phyloP scores from a whole-genome alignment of 2,329 filamentous ascomycete genomes.

The Neonectria hederae region DNA sequence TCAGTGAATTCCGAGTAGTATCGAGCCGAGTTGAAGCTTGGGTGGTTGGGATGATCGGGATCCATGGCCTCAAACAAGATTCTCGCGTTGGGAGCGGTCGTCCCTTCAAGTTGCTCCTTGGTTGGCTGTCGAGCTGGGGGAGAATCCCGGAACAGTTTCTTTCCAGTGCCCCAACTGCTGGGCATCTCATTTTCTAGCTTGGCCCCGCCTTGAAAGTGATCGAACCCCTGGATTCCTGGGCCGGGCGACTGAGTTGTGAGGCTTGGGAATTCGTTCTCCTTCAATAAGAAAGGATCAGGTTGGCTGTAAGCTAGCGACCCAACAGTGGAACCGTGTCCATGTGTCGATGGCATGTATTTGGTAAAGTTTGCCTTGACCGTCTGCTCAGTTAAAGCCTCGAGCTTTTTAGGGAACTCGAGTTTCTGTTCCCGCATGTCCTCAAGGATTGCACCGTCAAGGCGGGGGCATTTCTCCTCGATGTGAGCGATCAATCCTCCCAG shows the following conservation, averaged over 20 bases:
- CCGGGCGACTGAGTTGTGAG: constrained; percentile 18
- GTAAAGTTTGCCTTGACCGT: constrained; percentile 43
- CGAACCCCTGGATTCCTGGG: neutral
- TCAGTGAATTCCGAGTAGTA: constrained; percentile 56
- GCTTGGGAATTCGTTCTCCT: constrained; percentile 30
- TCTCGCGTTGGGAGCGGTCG: constrained; percentile 24
- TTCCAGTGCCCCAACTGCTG: constrained; percentile 6
- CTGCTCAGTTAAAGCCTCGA: constrained; percentile 41
- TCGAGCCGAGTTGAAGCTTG: constrained; percentile 56
- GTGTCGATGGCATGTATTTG: constrained; percentile 36
- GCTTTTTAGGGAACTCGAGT: constrained; percentile 46
- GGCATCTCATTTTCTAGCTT: constrained; percentile 19
- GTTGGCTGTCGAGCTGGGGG: constrained; percentile 32
- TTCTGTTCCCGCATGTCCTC: constrained; percentile 49
- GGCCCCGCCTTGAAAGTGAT: neutral
- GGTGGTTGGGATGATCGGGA: constrained; percentile 56
- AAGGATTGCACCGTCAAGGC: constrained; percentile 47
- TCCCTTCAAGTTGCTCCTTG: constrained; percentile 29
- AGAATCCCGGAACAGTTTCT: constrained; percentile 40
- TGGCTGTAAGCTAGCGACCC: neutral
- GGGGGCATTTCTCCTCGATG: constrained; percentile 55
- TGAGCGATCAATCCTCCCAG: constrained; percentile 55
- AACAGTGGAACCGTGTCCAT: neutral
- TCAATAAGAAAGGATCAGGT: constrained; percentile 13
- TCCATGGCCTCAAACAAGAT: constrained; percentile 32